Percentiles rank a stretch among this genome's conserved stretches.
These are phyloP conservation scores for Aspergillus viridinutans DNA, from an alignment of 2,329 filamentous ascomycete species.

Conservation along the genomic window DNA sequence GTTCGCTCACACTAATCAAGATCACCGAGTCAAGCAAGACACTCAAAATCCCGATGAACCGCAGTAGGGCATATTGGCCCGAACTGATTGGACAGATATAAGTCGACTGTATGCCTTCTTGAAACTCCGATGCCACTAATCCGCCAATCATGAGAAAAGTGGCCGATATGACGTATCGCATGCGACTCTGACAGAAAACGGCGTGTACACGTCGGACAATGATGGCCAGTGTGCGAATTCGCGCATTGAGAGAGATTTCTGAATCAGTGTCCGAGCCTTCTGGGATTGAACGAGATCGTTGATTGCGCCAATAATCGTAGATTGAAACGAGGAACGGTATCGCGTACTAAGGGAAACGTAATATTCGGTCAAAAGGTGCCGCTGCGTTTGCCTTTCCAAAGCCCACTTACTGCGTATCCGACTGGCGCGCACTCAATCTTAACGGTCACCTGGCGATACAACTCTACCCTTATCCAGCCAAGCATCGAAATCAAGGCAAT, in stretches of 20 bases:
- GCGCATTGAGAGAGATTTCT: slow-evolving; percentile 15
- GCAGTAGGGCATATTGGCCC: slow-evolving; percentile 30
- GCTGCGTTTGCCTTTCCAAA: background rate
- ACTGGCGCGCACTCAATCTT: slow-evolving; percentile 42
- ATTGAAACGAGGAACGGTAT: slow-evolving; percentile 40
- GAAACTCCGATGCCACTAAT: slow-evolving; percentile 32
- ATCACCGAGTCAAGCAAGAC: slow-evolving; percentile 41
- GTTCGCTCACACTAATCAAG: slow-evolving; percentile 30
- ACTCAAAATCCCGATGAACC: slow-evolving; percentile 35
- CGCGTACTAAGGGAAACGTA: slow-evolving; percentile 23
- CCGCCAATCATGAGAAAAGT: slow-evolving; percentile 37
- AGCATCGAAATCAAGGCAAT: slow-evolving; percentile 18
- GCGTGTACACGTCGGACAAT: slow-evolving; percentile 29
- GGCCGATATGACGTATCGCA: slow-evolving; percentile 37
- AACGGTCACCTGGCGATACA: slow-evolving; percentile 39
- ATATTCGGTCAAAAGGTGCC: slow-evolving; percentile 12
- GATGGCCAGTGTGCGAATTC: slow-evolving; percentile 14
- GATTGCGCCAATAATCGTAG: slow-evolving; percentile 39
- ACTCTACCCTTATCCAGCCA: slow-evolving; percentile 32
- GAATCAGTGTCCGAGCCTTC: slow-evolving; percentile 9
- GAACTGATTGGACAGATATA: slow-evolving; percentile 47
- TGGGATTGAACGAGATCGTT: slow-evolving; percentile 19
- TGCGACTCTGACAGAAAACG: slow-evolving; percentile 29
- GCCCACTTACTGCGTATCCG: slow-evolving; percentile 30
- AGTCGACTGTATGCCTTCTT: slow-evolving; percentile 39